Conservation (phyloP, 192 early-diverging fungal genomes). For the Kickxella alabastrina region DNA sequence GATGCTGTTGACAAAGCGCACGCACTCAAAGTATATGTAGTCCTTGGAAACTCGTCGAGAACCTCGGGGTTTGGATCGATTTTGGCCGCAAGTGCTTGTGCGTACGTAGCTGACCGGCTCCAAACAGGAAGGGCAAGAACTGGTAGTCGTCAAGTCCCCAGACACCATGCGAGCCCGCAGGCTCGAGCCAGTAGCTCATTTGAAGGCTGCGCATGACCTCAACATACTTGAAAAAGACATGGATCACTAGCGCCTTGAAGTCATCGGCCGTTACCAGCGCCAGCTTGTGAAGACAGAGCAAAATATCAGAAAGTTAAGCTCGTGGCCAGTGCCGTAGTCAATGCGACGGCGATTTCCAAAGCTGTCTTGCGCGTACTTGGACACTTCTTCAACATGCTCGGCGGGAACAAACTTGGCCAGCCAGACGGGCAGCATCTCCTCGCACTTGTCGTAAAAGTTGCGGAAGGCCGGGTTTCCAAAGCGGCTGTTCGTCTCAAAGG, state of each 20-base stretch:
- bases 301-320: constrained; percentile 86
- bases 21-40: constrained; percentile 95
- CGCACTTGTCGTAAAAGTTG: constrained; percentile 76
- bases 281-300: constrained; percentile 78
- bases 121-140: constrained; percentile 94
- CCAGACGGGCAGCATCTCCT: constrained; percentile 28
- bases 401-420: constrained; percentile 38
- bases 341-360: constrained; percentile 92
- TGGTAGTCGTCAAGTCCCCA: constrained; percentile 99
- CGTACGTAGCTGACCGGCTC: constrained; percentile 75
- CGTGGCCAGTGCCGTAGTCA: constrained; percentile 98
- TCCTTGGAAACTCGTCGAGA: constrained; percentile 83
- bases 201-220: constrained; percentile 85
- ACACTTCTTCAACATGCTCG: constrained; percentile 56
- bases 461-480: constrained; percentile 97
- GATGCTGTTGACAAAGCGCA: constrained; percentile 82
- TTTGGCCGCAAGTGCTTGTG: constrained; percentile 93
- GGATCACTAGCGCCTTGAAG: constrained; percentile 70
- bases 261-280: constrained; percentile 64
- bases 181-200: constrained; percentile 91
- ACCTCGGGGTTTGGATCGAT: constrained; percentile 89
- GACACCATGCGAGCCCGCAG: constrained; percentile 97
- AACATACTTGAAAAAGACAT: constrained; percentile 81
- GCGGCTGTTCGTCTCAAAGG: constrained; percentile 71
- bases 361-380: constrained; percentile 73